Conservation (phyloP, 2,329 filamentous ascomycete genomes). For the Trichophyton rubrum region DNA sequence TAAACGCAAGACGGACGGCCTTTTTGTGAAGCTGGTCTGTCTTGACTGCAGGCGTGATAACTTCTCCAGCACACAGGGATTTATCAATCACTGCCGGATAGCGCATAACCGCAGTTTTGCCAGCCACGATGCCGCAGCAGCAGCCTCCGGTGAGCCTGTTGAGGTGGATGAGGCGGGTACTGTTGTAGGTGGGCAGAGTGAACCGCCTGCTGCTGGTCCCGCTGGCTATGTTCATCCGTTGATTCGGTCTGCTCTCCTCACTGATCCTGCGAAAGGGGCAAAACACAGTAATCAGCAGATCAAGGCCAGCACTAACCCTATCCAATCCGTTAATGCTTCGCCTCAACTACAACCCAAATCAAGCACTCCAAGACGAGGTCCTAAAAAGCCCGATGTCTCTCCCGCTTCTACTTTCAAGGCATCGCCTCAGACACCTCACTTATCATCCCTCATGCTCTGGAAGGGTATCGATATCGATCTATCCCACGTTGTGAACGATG, state of each 20-base stretch:
- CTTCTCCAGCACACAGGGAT: slow-evolving; percentile 95
- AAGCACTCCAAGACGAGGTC: neutral
- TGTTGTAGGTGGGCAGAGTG: slow-evolving; percentile 30
- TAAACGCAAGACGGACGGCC: slow-evolving; percentile 68
- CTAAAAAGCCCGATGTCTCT: neutral
- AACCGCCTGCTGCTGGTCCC: slow-evolving; percentile 21
- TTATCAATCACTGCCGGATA: slow-evolving; percentile 97
- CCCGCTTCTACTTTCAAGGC: slow-evolving; percentile 36
- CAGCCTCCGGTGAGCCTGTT: slow-evolving; percentile 72
- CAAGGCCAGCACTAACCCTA: slow-evolving; percentile 13
- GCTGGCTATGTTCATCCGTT: slow-evolving; percentile 51
- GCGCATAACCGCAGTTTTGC: slow-evolving; percentile 88
- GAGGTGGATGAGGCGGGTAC: slow-evolving; percentile 51
- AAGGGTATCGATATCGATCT: slow-evolving; percentile 52
- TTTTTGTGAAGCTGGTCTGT: slow-evolving; percentile 82
- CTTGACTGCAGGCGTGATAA: slow-evolving; percentile 77
- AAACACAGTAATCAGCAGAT: slow-evolving; percentile 7
- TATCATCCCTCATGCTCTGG: slow-evolving; percentile 52
- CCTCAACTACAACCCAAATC: neutral
- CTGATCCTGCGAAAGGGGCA: slow-evolving; percentile 18
- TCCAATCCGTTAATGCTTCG: neutral
- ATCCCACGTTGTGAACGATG: slow-evolving; percentile 44
- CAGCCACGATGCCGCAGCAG: slow-evolving; percentile 86
- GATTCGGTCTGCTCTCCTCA: slow-evolving; percentile 44
- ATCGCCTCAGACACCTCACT: slow-evolving; percentile 50